Evolutionary conservation across 2,329 filamentous ascomycete species (phyloP).

Genomic region (Trichoderma sp.): DNA sequence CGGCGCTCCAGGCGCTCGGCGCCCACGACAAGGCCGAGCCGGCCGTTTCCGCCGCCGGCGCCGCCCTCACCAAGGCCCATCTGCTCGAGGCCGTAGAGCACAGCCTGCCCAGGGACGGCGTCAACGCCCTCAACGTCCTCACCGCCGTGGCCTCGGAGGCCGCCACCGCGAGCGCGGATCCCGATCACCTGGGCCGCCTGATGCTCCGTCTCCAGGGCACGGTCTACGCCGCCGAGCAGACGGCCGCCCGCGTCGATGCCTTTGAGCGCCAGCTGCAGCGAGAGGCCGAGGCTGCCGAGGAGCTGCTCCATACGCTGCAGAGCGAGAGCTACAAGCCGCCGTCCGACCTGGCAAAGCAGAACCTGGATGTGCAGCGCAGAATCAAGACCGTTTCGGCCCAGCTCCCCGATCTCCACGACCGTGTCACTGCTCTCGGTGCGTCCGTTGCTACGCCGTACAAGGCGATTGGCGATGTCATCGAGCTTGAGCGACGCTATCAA

Average conservation of each 20-base stretch:
- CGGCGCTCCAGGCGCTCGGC: constrained; percentile 53
- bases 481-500: constrained; percentile 57
- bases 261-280: constrained; percentile 54
- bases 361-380: constrained; percentile 69
- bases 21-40: constrained; percentile 14
- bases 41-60: constrained; percentile 30
- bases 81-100: constrained; percentile 54
- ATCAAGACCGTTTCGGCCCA: constrained; percentile 65
- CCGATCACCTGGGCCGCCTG: constrained; percentile 47
- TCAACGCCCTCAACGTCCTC: constrained; percentile 55
- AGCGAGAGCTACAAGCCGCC: constrained; percentile 51
- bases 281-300: constrained; percentile 43
- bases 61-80: constrained; percentile 29
- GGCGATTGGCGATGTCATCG: constrained; percentile 56
- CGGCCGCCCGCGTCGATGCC: constrained; percentile 50
- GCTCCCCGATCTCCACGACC: constrained; percentile 59
- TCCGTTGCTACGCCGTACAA: constrained; percentile 38
- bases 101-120: constrained; percentile 53
- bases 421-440: constrained; percentile 42
- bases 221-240: constrained; percentile 54
- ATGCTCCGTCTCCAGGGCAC: constrained; percentile 56
- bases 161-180: constrained; percentile 46
- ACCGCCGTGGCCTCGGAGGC: constrained; percentile 50
- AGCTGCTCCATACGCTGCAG: constrained; percentile 42
- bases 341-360: constrained; percentile 61